phyloP scores from a whole-genome alignment of 2,329 filamentous ascomycete genomes.

The Hypocreales sp. region DNA sequence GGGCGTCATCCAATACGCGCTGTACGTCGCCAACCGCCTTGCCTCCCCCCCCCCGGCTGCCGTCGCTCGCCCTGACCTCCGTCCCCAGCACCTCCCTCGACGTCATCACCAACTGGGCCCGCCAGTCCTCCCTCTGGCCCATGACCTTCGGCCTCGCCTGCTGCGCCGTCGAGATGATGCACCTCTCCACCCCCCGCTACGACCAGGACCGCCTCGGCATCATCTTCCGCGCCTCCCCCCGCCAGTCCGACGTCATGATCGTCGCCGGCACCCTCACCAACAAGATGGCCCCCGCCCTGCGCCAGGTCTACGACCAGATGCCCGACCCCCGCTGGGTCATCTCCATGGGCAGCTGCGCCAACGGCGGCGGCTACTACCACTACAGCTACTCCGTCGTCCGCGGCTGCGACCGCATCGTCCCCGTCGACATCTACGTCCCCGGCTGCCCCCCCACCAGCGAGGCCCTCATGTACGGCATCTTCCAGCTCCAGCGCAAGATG shows the following conservation, averaged over 20 bases:
- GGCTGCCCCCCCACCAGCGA: slow-evolving; percentile 51
- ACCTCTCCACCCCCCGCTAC: slow-evolving; percentile 74
- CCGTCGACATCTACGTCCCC: slow-evolving; percentile 68
- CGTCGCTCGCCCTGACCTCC: slow-evolving; percentile 2
- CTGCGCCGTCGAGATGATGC: slow-evolving; percentile 90
- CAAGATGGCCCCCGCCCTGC: slow-evolving; percentile 86
- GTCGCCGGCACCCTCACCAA: slow-evolving; percentile 86
- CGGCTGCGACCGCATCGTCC: slow-evolving; percentile 62
- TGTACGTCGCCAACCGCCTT: slow-evolving; percentile 40
- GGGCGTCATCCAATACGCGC: slow-evolving; percentile 68
- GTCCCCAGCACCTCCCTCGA: slow-evolving; percentile 55
- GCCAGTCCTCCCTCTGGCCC: slow-evolving; percentile 75
- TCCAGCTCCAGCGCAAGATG: slow-evolving; percentile 67
- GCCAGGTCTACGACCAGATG: slow-evolving; percentile 94
- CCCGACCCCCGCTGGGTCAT: slow-evolving; percentile 77
- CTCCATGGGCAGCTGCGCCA: slow-evolving; percentile 74
- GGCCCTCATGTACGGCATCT: slow-evolving; percentile 54
- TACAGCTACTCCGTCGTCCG: slow-evolving; percentile 68
- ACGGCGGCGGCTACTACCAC: slow-evolving; percentile 77
- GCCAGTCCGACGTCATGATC: slow-evolving; percentile 87
- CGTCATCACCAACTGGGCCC: slow-evolving; percentile 68
- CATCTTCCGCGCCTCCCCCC: slow-evolving; percentile 77
- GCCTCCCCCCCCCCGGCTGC: not conserved
- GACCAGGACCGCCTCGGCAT: slow-evolving; percentile 80
- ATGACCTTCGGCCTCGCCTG: slow-evolving; percentile 82